A percentile compares a stretch with the other conserved stretches of the same genome.
phyloP scores from a whole-genome alignment of 805 yeast genomes.

The Alloascoidea africana region DNA sequence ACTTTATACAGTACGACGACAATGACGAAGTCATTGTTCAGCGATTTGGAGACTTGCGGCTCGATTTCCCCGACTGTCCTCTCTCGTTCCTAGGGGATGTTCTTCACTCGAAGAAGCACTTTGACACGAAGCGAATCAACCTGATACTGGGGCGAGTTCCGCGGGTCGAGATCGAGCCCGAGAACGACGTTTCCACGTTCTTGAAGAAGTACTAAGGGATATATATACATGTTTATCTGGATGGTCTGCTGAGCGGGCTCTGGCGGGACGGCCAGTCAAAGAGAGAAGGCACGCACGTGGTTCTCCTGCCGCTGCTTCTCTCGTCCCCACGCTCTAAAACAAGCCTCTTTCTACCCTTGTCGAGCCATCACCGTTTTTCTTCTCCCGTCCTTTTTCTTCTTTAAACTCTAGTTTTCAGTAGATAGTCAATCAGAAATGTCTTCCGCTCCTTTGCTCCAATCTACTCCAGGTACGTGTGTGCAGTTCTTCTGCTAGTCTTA shows the following conservation, averaged over 20 bases:
- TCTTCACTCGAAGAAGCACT: slow-evolving; percentile 26
- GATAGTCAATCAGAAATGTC: slow-evolving; percentile 32
- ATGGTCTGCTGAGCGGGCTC: too few relatives aligned
- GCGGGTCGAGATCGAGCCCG: neutral
- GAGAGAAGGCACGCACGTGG: too few relatives aligned
- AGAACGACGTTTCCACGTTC: neutral
- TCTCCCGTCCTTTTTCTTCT: too few relatives aligned
- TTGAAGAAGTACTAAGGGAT: slow-evolving; percentile 1
- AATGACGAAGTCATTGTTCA: slow-evolving; percentile 32
- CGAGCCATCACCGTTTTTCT: too few relatives aligned
- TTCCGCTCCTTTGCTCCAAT: slow-evolving; percentile 57
- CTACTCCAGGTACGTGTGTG: slow-evolving; percentile 40
- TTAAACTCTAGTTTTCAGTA: too few relatives aligned
- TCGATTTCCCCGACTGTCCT: slow-evolving; percentile 65
- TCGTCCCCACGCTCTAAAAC: too few relatives aligned
- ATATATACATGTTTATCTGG: too few relatives aligned
- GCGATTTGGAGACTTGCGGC: slow-evolving; percentile 42
- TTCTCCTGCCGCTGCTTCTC: too few relatives aligned
- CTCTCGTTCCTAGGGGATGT: slow-evolving; percentile 52
- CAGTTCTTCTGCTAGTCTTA: slow-evolving; percentile 2
- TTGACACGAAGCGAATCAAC: slow-evolving; percentile 16
- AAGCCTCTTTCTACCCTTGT: too few relatives aligned
- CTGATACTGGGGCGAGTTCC: slow-evolving; percentile 14
- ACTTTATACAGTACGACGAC: slow-evolving; percentile 30
- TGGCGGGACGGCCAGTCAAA: too few relatives aligned